Conservation (phyloP, 139 green algal genomes). For the Nannochloris sp. region DNA sequence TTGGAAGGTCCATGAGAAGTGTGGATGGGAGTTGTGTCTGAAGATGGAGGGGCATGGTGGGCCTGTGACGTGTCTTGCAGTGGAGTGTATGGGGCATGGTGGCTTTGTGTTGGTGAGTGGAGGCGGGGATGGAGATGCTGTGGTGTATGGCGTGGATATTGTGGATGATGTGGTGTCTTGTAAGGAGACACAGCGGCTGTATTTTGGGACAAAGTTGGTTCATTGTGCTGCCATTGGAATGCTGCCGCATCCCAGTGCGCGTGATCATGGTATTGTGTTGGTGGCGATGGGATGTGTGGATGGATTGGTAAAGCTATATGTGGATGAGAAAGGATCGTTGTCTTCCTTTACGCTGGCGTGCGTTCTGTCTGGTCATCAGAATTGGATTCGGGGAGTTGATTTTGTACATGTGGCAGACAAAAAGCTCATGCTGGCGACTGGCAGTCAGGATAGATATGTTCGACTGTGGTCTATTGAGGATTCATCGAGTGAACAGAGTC, state of each 20-base stretch:
- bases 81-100: slow-evolving; percentile 2
- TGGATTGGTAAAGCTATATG: slow-evolving; percentile 42
- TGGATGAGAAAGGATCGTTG: slow-evolving; percentile 21
- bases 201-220: slow-evolving; percentile 43
- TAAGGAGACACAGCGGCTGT: slow-evolving; percentile 8
- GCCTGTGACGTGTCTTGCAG: slow-evolving; percentile 5
- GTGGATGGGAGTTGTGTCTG: too few species aligned
- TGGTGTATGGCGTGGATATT: neutral
- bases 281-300: slow-evolving; percentile 71
- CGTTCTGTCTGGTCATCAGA: slow-evolving; percentile 63
- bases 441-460: slow-evolving; percentile 75
- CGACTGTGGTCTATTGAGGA: slow-evolving; percentile 47
- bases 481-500: neutral
- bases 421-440: slow-evolving; percentile 74
- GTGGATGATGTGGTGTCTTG: neutral
- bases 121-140: slow-evolving; percentile 33
- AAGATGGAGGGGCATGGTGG: neutral
- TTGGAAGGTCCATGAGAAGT: slow-evolving; percentile 32
- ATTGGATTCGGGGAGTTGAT: slow-evolving; percentile 73
- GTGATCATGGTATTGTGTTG: slow-evolving; percentile 41
- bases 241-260: slow-evolving; percentile 2
- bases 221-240: slow-evolving; percentile 44
- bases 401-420: slow-evolving; percentile 32
- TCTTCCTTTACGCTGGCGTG: slow-evolving; percentile 28
- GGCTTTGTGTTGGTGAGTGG: too few species aligned